Base-by-base conservation (phyloP, 78 protist species). In the Isochrysis galbana region DNA sequence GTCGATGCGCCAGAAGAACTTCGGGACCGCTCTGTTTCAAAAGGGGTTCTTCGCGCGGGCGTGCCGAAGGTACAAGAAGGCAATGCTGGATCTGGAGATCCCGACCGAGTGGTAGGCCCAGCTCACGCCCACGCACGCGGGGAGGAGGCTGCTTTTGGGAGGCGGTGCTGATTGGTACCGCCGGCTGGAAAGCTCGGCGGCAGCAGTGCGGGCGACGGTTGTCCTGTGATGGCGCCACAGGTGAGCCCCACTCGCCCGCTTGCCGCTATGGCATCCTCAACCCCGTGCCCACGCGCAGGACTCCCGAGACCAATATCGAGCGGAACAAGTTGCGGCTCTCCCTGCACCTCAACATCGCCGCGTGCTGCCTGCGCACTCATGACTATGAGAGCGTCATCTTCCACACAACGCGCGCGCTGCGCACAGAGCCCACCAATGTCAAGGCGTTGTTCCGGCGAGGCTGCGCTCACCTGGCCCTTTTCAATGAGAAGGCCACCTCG, bases 291-390 rank as follows among this genome's bases (percentile, higher is more conserved):
- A n/a, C n/a, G n/a, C 67, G 19, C n/a, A 22, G 67, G 74, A 67
- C 36, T n/a, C 38, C 19, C 38, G 36, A 67, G 74, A 11, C 17
- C 5, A 67, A 67, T n/a, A 67, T 67, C 74, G 74, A 67, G 74
- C 74, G 74, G 74, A 67, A 67, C 74, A 11, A 67, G 36, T n/a
- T 67, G 32, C 74, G 74, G 74, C 61, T 51, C 29, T 7, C 61
- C 29, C 61, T 51, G 36, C 74, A 67, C 74, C 74, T 67, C 74
- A 67, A 67, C 74, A 67, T 67, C 74, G 74, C 74, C 74, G 74
- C 74, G 74, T 67, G 74, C 74, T 23, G 32, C 74, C 74, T 67
- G 38, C 61, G 61, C 61, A 51, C 61, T 14, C 29, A 7, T 14
- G 61, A 51, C 61, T 51, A 51, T 14, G 61, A 51, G 29, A 51